Conservation (phyloP, 352 stramenopile genomes). For the Phytophthora boehmeriae region DNA sequence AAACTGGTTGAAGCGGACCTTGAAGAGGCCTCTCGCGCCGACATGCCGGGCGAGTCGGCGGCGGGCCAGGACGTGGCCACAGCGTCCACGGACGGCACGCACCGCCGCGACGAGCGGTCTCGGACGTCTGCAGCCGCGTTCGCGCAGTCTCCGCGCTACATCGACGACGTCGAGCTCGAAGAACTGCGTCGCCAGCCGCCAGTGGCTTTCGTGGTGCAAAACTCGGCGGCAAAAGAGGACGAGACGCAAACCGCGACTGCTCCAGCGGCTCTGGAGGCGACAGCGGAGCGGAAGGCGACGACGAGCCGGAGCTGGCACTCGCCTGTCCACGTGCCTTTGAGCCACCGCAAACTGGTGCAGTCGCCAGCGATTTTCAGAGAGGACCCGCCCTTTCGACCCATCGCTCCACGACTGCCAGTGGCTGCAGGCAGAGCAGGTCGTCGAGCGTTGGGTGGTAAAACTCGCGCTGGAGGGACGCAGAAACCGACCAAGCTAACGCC, state of each 20-base stretch:
- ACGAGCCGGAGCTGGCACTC: slow-evolving; percentile 62
- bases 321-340: slow-evolving; percentile 58
- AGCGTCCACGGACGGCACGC: background rate
- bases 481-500: slow-evolving; percentile 28
- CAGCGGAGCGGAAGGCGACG: background rate
- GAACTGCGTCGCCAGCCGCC: slow-evolving; percentile 43
- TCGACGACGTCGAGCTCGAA: slow-evolving; percentile 31
- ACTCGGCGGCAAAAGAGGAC: slow-evolving; percentile 25
- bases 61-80: slow-evolving; percentile 3
- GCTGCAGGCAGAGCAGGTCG: background rate
- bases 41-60: slow-evolving; percentile 6
- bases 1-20: too few relatives aligned
- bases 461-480: background rate
- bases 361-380: slow-evolving; percentile 49
- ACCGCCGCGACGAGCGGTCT: background rate
- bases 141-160: slow-evolving; percentile 41
- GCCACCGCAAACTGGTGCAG: slow-evolving; percentile 69
- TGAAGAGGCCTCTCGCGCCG: background rate
- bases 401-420: slow-evolving; percentile 16
- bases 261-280: background rate
- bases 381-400: slow-evolving; percentile 44
- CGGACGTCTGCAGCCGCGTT: slow-evolving; percentile 6
- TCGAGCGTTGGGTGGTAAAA: slow-evolving; percentile 7
- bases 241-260: slow-evolving; percentile 22
- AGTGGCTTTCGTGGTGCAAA: slow-evolving; percentile 51